These are phyloP conservation scores for Hortiboletus campestris DNA, from an alignment of 768 basidiomycete species.

Conservation along the genomic window DNA sequence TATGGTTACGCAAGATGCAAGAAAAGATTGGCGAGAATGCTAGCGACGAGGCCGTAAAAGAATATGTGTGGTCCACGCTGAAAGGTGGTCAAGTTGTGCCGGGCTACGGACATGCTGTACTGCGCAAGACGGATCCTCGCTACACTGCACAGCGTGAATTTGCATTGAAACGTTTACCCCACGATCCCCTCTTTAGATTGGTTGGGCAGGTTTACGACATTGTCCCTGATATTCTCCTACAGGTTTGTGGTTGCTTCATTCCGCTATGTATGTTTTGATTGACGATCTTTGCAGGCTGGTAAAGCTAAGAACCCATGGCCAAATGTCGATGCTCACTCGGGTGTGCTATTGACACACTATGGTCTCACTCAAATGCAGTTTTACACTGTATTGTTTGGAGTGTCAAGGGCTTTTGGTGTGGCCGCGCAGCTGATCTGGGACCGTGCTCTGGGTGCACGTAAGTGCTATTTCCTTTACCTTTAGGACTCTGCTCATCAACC, in stretches of 20 bases:
- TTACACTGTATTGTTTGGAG: slow-evolving; percentile 97
- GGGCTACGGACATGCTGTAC: slow-evolving; percentile 84
- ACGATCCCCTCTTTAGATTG: slow-evolving; percentile 91
- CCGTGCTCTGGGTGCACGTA: slow-evolving; percentile 87
- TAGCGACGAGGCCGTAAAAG: slow-evolving; percentile 82
- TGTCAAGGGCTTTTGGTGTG: slow-evolving; percentile 92
- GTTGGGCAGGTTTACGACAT: slow-evolving; percentile 86
- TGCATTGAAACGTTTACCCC: slow-evolving; percentile 77
- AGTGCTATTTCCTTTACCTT: slow-evolving; percentile 31
- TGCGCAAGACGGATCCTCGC: slow-evolving; percentile 90
- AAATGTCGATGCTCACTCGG: slow-evolving; percentile 97
- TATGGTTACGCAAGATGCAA: slow-evolving; percentile 96
- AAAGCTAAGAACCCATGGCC: slow-evolving; percentile 96
- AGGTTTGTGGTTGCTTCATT: slow-evolving; percentile 41
- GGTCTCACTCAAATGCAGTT: slow-evolving; percentile 89
- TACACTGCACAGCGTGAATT: slow-evolving; percentile 91
- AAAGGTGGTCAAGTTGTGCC: slow-evolving; percentile 94
- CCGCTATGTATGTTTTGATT: not conserved
- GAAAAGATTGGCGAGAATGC: slow-evolving; percentile 81
- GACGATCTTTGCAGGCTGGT: slow-evolving; percentile 54
- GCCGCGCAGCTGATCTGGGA: slow-evolving; percentile 91
- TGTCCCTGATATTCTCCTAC: slow-evolving; percentile 86
- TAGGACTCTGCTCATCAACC: not conserved
- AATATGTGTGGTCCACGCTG: slow-evolving; percentile 94
- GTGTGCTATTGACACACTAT: slow-evolving; percentile 82